Evolutionary conservation across 2,329 filamentous ascomycete genomes (phyloP).

Genomic region (Lecanicillium sp.): DNA sequence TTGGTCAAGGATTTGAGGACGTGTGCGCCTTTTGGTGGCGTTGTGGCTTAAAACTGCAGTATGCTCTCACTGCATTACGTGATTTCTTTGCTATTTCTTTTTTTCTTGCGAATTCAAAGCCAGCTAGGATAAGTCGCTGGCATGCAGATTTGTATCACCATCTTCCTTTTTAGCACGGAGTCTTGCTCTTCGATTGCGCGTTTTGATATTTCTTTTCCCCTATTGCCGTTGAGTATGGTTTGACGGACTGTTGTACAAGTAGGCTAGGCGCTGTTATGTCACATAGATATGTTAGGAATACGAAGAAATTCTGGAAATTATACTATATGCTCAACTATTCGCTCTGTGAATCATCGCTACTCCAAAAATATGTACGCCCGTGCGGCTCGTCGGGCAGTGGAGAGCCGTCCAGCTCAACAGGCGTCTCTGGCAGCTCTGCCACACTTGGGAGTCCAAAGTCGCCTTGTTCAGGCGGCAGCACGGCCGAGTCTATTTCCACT

Average conservation of each 20-base stretch:
- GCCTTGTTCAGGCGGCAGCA: constrained; percentile 4
- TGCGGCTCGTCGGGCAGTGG: constrained; percentile 3
- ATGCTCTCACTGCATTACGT: no score
- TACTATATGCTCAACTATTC: background rate
- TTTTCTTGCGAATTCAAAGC: no score
- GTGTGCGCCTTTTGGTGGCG: constrained; percentile 65
- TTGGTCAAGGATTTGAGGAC: constrained; percentile 77
- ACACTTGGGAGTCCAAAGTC: background rate
- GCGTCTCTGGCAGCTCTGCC: background rate
- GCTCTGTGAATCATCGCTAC: background rate
- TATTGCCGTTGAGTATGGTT: no score
- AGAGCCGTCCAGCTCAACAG: background rate
- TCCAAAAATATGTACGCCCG: background rate
- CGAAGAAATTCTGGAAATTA: no score
- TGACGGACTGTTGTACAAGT: no score
- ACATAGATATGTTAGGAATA: constrained; percentile 3
- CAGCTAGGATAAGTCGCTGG: background rate
- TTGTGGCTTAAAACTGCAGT: constrained; percentile 38
- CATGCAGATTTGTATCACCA: no score
- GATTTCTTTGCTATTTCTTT: no score
- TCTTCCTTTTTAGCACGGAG: no score
- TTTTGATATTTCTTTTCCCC: no score
- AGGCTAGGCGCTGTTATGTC: background rate
- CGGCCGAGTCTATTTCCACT: constrained; percentile 44
- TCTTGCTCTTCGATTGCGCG: no score